phyloP scores from a whole-genome alignment of 768 basidiomycete species.

The Tephrocybe sp. region DNA sequence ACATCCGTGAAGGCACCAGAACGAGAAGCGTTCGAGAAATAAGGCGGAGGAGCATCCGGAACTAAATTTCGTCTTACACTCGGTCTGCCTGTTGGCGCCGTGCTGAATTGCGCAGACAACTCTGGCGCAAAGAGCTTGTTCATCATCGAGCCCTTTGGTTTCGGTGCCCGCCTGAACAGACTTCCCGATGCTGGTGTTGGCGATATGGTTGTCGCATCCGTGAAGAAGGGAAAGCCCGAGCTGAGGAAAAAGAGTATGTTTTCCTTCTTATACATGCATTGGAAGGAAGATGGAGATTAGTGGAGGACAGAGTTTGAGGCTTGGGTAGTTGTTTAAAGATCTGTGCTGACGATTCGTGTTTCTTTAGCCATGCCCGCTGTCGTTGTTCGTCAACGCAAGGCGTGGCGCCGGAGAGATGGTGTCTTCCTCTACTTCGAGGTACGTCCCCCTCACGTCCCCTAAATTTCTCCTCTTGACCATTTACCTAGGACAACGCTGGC shows the following conservation, averaged over 20 bases:
- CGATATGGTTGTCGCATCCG: constrained; percentile 94
- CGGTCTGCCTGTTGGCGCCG: constrained; percentile 92
- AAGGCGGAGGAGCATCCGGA: constrained; percentile 76
- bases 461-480: background rate
- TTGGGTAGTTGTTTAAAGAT: background rate
- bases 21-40: constrained; percentile 81
- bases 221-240: constrained; percentile 99
- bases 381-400: constrained; percentile 95
- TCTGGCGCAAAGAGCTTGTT: constrained; percentile 96
- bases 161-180: constrained; percentile 95
- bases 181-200: constrained; percentile 95
- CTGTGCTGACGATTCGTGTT: constrained; percentile 15
- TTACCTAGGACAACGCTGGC: constrained; percentile 82
- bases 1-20: constrained; percentile 98
- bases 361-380: constrained; percentile 91
- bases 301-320: background rate
- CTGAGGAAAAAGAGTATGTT: constrained; percentile 96
- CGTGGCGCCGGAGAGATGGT: constrained; percentile 97
- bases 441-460: constrained; percentile 17
- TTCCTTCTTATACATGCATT: constrained; percentile 15
- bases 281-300: background rate
- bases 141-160: constrained; percentile 93
- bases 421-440: constrained; percentile 99
- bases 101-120: constrained; percentile 98
- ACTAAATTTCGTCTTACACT: constrained; percentile 96